Base-by-base conservation (phyloP, 1,284 basidiomycete species). In the Cryptococcus depauperatus region DNA sequence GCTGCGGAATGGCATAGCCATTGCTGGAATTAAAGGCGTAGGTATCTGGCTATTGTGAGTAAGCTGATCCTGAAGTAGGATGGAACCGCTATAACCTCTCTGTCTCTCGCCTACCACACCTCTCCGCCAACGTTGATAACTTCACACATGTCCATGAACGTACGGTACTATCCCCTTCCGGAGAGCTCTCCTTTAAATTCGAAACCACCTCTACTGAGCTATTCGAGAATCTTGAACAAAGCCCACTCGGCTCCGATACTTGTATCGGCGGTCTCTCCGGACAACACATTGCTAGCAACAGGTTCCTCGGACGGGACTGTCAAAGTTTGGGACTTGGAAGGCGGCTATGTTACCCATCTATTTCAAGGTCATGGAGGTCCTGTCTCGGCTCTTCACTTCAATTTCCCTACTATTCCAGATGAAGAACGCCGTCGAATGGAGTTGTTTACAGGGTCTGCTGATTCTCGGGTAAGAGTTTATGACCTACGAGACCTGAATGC, bases 291-390 rank as follows among this genome's bases (percentile, higher is more conserved):
- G 47, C 77, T 98, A 50, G 93, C 95, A 1, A 95, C 93, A 6
- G 95, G 92, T 1, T 85, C 90, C 8, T 87, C 91, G 4, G 95
- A 98, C 59, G 93, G 95, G 13, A 79, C 87, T 18, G 93, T 96
- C 46, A 97, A 97, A 75, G 86, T 99, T 8, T 98, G 91, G 90
- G 85, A 97, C 66, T 79, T 93, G 37, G 73, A 77, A 3, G 81
- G 82, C 16, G 93, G 90, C 8, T 92, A 84, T 66, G 81, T 87
- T 33, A 99, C 95, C 0, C 95, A 99, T 68, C 78, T 91, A 11
- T 92, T 96, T 76, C 85, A 86, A 61, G 93, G 93, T 9, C 95
- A 97, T 62, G 95, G 92, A 6, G 93, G 95, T 14, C 86, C 96
- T 42, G 84, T 97, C 58, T 89, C 85, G 51, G 86, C 95, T 8